Percentiles rank a stretch among this genome's conserved stretches.
Conservation (phyloP, 768 basidiomycete genomes). For the Russula olivacea region DNA sequence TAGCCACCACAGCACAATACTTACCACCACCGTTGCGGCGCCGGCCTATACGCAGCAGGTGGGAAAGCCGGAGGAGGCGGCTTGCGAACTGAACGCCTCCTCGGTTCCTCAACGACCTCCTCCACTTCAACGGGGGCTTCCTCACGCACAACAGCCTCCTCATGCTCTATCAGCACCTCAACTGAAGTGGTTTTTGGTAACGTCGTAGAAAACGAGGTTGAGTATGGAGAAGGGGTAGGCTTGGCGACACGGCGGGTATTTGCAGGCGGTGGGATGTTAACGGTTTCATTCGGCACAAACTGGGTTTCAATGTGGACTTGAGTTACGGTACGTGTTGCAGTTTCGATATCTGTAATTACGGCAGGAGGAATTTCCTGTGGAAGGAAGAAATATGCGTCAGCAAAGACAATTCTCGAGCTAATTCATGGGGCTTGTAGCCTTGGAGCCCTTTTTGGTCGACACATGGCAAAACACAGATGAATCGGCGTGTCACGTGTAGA, state of each 20-base stretch:
- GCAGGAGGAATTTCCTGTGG: constrained; percentile 39
- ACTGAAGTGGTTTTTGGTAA: constrained; percentile 70
- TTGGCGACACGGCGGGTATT: constrained; percentile 70
- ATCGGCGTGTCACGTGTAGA: constrained; percentile 25
- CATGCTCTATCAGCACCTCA: constrained; percentile 56
- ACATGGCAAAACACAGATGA: constrained; percentile 6
- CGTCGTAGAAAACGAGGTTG: constrained; percentile 50
- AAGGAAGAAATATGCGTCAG: constrained; percentile 24
- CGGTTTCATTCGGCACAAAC: constrained; percentile 36
- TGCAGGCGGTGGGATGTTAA: constrained; percentile 69
- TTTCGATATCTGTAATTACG: constrained; percentile 50
- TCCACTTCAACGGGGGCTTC: constrained; percentile 34
- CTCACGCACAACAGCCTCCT: constrained; percentile 32
- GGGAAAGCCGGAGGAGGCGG: constrained; percentile 44
- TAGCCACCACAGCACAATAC: constrained; percentile 10
- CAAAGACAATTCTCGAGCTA: constrained; percentile 17
- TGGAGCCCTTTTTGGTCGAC: constrained; percentile 16
- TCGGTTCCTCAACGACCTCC: constrained; percentile 42
- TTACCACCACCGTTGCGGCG: constrained; percentile 24
- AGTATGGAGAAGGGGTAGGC: constrained; percentile 61
- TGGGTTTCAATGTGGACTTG: constrained; percentile 36
- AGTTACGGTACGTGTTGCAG: constrained; percentile 47
- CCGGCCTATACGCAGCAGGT: constrained; percentile 28
- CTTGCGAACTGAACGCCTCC: constrained; percentile 37
- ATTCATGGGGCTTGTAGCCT: constrained; percentile 26